Base-by-base conservation (phyloP, 176 grass and related monocot genomes). In the Oryza officinalis region DNA sequence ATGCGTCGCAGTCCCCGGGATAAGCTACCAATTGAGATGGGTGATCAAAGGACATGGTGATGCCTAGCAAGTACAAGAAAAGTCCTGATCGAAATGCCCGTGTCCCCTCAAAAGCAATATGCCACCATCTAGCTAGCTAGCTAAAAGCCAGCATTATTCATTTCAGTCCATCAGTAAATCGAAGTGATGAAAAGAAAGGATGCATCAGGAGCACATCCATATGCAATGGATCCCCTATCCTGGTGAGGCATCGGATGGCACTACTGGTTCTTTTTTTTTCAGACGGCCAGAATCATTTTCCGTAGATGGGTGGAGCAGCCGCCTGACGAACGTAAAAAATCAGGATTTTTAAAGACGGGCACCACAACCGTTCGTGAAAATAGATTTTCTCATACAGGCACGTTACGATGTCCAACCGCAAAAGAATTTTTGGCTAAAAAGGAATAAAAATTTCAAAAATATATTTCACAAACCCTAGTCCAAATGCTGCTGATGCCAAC, bases 101-200 rank as follows among this genome's bases (percentile, higher is more conserved):
- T 75, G 78, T 69, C 37, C 85, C 78, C 70, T 30, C 46, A 8
- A 72, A 85, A 85, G 73, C 9, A 40, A 10, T 15, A 41, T 31
- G 28, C 32, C 73, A 67, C 73, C 82, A 61, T 52, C 12, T 78
- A 61, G 65, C 50, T 57, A 41, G 74, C 26, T 23, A 27, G n/a
- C 31, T 38, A 38, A 32, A 4, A 38, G 5, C 33, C 63, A 76
- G 7, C 64, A 43, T 20, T 1, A 15, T 20, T 57, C 17, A 7
- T 57, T 25, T 61, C 52, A 57, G 52, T 57, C 1, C 20, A 11
- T 61, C 57, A 25, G 74, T 14, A 28, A 30, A 69, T 14, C 6
- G 14, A 57, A 52, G 52, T 57, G 52, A 15, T 0, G 12, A 27
- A 23, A 37, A 20, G 6, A 59, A 59, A 59, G 8, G 54, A 25